Evolutionary conservation across 495 filamentous ascomycete species (phyloP), one percentile per base, ranked within the genome.

Genomic region (Lichina pygmaea): DNA sequence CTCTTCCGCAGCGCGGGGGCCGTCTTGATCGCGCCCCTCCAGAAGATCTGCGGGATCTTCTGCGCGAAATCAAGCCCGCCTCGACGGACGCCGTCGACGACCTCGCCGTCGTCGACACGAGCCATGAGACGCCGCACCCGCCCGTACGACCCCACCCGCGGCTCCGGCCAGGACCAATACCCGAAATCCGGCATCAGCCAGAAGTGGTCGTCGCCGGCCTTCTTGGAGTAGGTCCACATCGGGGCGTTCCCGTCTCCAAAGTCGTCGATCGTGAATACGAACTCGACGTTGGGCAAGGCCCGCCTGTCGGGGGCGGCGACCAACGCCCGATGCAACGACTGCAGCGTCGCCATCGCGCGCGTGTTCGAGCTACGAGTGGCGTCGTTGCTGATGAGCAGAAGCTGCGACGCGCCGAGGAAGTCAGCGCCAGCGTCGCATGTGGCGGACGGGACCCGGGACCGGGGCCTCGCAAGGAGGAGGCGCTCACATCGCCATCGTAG

Each of bases 101-200:
- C 38, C 12, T n/a, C 38, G 12, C 38, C 38, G 15, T 40, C 38
- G 38, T 40, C 38, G 12, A 40, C 38, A n/a, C 12, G 12, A 16
- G 38, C 38, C 12, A 40, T 40, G 12, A n/a, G 38, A 40, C 38
- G 38, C 0, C 58, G 52, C 3, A 73, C 68, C 48, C 70, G 68
- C 11, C 62, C 52, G 45, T 77, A 70, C 7, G 71, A 67, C 6
- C 70, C 69, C 39, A 80, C 64, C 46, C 68, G 62, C 33, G 70
- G 62, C 40, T 77, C 65, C 0, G 73, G 65, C 75, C 77, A 83
- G 1, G 72, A 62, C 75, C 76, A 86, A 62, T 76, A 81, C 49
- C 72, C 69, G 55, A 85, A 86, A 60, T 86, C 78, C 0, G 81
- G 81, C 60, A 86, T 78, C 4, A 81, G 53, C 72, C 81, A 86